Conservation (phyloP, 2,329 filamentous ascomycete species). For the Trichoderma sp. region DNA sequence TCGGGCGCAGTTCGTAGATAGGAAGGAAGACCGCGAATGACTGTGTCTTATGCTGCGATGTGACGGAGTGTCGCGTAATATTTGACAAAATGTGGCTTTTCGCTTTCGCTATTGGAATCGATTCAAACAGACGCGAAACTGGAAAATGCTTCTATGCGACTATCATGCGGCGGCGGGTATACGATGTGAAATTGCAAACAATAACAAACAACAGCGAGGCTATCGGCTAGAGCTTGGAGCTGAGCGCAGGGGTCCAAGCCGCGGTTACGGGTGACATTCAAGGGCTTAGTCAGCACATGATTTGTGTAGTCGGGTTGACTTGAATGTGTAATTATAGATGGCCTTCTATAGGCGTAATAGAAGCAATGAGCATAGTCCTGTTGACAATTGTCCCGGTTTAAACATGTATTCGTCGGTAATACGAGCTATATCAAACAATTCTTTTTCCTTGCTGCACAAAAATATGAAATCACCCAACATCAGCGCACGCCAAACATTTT, state of each 20-base stretch:
- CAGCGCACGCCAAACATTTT: slow-evolving; percentile 10
- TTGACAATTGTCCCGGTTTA: not conserved
- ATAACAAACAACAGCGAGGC: slow-evolving; percentile 20
- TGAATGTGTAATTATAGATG: not conserved
- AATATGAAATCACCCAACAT: slow-evolving; percentile 4
- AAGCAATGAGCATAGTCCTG: not conserved
- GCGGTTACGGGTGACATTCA: slow-evolving; percentile 29
- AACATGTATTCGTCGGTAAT: slow-evolving; percentile 4
- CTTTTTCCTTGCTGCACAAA: not conserved
- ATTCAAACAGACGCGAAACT: not conserved
- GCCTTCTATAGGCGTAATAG: not conserved
- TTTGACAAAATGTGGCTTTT: not conserved
- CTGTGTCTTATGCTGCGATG: too few relatives aligned
- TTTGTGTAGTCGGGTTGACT: not conserved
- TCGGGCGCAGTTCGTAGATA: not conserved
- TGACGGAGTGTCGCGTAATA: not conserved
- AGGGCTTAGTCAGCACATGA: not conserved
- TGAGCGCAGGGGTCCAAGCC: slow-evolving; percentile 33
- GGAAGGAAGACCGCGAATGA: too few relatives aligned
- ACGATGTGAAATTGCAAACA: slow-evolving; percentile 5
- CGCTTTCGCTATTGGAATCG: slow-evolving; percentile 9
- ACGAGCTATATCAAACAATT: slow-evolving; percentile 14
- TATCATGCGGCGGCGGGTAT: slow-evolving; percentile 6
- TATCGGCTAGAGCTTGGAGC: slow-evolving; percentile 13
- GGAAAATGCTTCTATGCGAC: not conserved